Evolutionary conservation across 345 rosid species (phyloP), one percentile per base, ranked within the genome.

Genomic region (Pugionium dolabratum): DNA sequence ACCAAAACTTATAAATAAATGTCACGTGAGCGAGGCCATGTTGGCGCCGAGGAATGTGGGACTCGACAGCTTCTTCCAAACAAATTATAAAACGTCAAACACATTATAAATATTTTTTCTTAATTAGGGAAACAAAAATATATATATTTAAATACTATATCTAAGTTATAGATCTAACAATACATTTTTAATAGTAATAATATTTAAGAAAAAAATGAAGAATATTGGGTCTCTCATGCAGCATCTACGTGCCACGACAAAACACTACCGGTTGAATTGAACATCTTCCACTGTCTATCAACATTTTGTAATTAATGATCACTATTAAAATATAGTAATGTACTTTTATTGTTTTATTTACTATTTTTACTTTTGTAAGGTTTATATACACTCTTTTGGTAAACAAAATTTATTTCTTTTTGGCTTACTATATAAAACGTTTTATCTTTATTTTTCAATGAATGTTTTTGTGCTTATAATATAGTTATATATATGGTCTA

Each of bases 1-100:
- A 71, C 35, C 34, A 46, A 67, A 28, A 34, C 4, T n/a, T 40
- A 41, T 57, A 42, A 50, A 51, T 18, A 36, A 40, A 11, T 29
- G 78, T 86, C 96, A 88, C 88, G 91, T 83, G 88, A 84, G 46
- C 40, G 72, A 67, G 70, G 66, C 66, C 81, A 67, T 79, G 79
- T 83, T 71, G 87, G 85, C 84, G 87, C 96, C 96, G 90, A 76
- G 84, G 86, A 80, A 80, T 78, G 74, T 73, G 89, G 82, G 83
- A 79, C 82, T 85, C 78, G 74, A 77, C 81, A 71, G 71, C 40
- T 61, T 64, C 76, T 2, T 57, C 35, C 60, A 28, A 48, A 54
- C 55, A 54, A 64, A 54, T 11, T 50, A 57, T 65, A 29, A 57
- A 64, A 51, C 71, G 61, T 66, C 65, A 62, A 46, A 68, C 40